A percentile compares a stretch with the other conserved stretches of the same genome.
Evolutionary conservation across 2,329 filamentous ascomycete species (phyloP).

Genomic region (Pseudonectria foliicola): DNA sequence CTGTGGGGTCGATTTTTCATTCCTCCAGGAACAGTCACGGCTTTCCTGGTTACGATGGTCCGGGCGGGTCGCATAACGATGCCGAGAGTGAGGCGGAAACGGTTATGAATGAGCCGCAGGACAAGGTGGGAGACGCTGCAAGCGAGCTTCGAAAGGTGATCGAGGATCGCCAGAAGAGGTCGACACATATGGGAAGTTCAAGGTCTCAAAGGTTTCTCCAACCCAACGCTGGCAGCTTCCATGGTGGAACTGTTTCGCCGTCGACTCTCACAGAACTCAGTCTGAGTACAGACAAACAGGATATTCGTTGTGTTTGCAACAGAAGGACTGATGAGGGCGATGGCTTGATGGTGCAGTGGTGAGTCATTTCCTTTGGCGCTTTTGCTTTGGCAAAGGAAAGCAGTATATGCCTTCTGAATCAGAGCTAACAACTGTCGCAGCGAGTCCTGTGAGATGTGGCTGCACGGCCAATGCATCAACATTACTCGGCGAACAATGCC

Average conservation of each 20-base stretch:
- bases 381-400: conserved; percentile 1
- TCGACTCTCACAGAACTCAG: conserved; percentile 44
- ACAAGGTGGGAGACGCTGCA: conserved; percentile 47
- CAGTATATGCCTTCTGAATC: conserved; percentile 3
- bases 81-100: conserved; percentile 55
- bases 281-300: conserved; percentile 33
- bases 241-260: conserved; percentile 41
- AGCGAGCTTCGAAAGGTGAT: conserved; percentile 54
- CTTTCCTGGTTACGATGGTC: conserved; percentile 27
- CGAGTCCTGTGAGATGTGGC: conserved; percentile 58
- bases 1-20: conserved; percentile 42
- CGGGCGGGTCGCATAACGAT: conserved; percentile 31
- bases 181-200: conserved; percentile 23
- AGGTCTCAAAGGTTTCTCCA: conserved; percentile 29
- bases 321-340: conserved; percentile 38
- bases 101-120: conserved; percentile 39
- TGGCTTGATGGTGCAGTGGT: conserved; percentile 59
- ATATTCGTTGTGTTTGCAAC: conserved; percentile 52
- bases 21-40: conserved; percentile 39
- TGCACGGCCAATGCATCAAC: conserved; percentile 57
- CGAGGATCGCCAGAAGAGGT: conserved; percentile 41
- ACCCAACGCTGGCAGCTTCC: conserved; percentile 25
- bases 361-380: conserved; percentile 19
- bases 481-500: conserved; percentile 51
- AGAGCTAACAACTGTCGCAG: conserved; percentile 32